phyloP scores from a whole-genome alignment of 139 green algal genomes.

The Diplosphaera chodatii region DNA sequence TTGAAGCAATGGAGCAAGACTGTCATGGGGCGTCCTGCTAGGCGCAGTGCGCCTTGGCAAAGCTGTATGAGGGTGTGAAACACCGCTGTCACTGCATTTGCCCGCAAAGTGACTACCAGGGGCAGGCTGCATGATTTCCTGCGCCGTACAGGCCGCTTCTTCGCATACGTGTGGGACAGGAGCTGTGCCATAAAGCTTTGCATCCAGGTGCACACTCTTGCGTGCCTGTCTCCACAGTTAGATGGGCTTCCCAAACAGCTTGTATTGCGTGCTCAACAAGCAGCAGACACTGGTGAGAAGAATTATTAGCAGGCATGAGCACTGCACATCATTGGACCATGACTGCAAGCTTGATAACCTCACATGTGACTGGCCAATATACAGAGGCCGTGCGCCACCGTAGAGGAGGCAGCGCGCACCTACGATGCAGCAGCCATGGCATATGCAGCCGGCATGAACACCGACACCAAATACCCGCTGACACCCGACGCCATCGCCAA shows the following conservation, averaged over 20 bases:
- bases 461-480: slow-evolving; percentile 23
- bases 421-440: slow-evolving; percentile 14
- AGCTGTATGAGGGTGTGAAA: too few relatives aligned
- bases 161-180: neutral
- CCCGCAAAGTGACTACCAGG: too few relatives aligned
- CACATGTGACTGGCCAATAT: too few relatives aligned
- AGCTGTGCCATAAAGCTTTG: neutral
- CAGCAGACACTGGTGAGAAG: too few relatives aligned
- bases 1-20: too few relatives aligned
- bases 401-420: neutral
- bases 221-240: too few relatives aligned
- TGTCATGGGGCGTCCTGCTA: too few relatives aligned
- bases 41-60: neutral
- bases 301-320: too few relatives aligned
- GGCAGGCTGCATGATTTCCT: neutral
- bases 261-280: too few relatives aligned
- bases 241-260: too few relatives aligned
- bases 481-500: neutral
- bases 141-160: neutral
- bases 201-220: neutral
- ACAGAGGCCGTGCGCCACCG: neutral
- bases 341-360: neutral
- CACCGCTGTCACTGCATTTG: too few relatives aligned
- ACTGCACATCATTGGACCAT: too few relatives aligned
- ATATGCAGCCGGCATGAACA: slow-evolving; percentile 4